Conservation (phyloP, 2,329 filamentous ascomycete species). For the Aspergillus latus region DNA sequence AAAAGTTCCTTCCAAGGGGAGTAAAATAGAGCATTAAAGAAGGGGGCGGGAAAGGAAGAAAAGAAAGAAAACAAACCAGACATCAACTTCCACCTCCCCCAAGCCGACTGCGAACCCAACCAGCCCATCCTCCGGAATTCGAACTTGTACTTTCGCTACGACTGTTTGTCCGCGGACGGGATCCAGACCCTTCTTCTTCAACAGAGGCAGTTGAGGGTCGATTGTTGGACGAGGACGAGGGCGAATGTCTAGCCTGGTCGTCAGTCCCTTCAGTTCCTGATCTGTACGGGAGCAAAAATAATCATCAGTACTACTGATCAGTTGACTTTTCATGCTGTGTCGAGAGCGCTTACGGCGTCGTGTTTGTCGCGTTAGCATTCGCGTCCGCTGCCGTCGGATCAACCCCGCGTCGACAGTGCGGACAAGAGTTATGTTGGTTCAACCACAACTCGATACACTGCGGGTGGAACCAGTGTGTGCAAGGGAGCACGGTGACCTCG, state of each 20-base stretch:
- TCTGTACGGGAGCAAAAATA: slow-evolving; percentile 16
- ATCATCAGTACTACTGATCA: slow-evolving; percentile 11
- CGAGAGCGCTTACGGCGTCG: slow-evolving; percentile 24
- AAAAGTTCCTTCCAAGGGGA: neutral
- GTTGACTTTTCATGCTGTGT: neutral
- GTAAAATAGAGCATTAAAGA: neutral
- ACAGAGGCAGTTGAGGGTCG: slow-evolving; percentile 2
- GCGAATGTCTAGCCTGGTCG: slow-evolving; percentile 11
- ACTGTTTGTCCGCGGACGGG: slow-evolving; percentile 13
- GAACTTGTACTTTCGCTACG: slow-evolving; percentile 11
- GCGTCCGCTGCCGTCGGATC: slow-evolving; percentile 13
- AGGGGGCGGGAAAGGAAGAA: neutral
- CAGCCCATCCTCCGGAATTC: slow-evolving; percentile 20
- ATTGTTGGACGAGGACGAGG: neutral
- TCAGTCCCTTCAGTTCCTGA: slow-evolving; percentile 20
- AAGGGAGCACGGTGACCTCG: slow-evolving; percentile 75
- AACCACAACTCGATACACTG: slow-evolving; percentile 81
- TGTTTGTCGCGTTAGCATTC: slow-evolving; percentile 2
- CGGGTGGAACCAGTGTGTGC: slow-evolving; percentile 91
- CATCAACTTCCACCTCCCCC: slow-evolving; percentile 19
- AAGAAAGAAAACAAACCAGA: slow-evolving; percentile 7
- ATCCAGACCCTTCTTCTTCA: slow-evolving; percentile 5
- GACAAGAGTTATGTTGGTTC: slow-evolving; percentile 87
- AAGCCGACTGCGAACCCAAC: slow-evolving; percentile 30
- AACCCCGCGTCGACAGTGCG: slow-evolving; percentile 52